Evolutionary conservation across 306 rosid genomes (phyloP), one percentile per base, ranked within the genome.

Genomic region (Bauhinia variegata): DNA sequence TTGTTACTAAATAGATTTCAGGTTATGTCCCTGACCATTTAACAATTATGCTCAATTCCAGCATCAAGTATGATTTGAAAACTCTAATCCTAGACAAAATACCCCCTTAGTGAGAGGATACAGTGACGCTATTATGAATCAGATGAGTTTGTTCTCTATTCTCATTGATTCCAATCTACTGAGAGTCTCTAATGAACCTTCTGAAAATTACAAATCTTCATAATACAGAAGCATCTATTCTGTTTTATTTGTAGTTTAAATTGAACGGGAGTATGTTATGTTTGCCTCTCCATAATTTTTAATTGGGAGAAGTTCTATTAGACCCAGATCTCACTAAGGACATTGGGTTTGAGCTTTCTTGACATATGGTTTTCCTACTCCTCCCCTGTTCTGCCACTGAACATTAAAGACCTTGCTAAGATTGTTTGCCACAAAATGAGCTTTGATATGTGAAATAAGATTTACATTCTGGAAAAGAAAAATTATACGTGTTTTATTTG

Each of bases 371-470:
- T 37, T 13, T 13, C n/a, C 28, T 23, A 23, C 28, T 23, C 28
- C 28, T 23, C 28, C 28, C 28, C 28, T 23, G 28, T 23, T 23
- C 28, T 23, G 28, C 2, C 2, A 23, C 28, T 23, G 28, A 23
- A 23, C 28, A 23, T 16, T 18, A 15, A 39, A 36, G 70, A 48
- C 18, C 28, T 12, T 39, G 46, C 37, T n/a, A 30, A 14, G 8
- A 50, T 63, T 55, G 16, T 30, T 67, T 65, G 23, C 19, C 37
- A 14, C 36, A 12, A 58, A 55, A 52, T 58, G 42, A 73, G 53
- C 42, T 59, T 38, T 57, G 49, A 53, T 36, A 13, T 59, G 14
- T 47, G 71, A 59, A 32, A 55, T 44, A 18, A 48, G 41, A 42
- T 54, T 68, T 49, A 14, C 36, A 37, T 42, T 65, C 32, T 61